A percentile compares a stretch with the other conserved stretches of the same genome.
Conservation (phyloP, 306 rosid genomes). For the Inga laurina region DNA sequence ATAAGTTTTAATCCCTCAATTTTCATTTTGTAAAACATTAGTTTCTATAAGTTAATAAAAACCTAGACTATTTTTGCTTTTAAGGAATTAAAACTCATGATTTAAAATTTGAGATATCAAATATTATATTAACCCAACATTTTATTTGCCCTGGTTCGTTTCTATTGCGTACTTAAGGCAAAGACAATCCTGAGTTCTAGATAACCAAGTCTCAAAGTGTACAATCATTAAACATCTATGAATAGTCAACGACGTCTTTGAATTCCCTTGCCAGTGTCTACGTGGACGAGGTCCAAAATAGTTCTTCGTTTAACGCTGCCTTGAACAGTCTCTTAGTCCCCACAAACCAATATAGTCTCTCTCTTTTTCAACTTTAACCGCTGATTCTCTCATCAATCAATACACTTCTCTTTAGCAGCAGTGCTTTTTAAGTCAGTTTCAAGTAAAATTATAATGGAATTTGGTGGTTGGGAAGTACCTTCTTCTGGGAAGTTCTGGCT, state of each 20-base stretch:
- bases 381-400: background rate
- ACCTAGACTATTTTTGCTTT: no score
- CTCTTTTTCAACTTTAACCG: background rate
- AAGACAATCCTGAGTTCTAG: background rate
- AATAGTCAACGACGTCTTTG: background rate
- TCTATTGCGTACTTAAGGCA: background rate
- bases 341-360: background rate
- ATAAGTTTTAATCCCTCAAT: no score
- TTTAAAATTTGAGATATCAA: no score
- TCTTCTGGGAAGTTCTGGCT: background rate
- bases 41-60: no score
- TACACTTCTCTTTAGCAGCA: background rate
- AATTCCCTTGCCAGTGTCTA: background rate
- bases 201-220: background rate
- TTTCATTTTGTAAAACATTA: no score
- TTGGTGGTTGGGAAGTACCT: background rate
- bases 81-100: no score
- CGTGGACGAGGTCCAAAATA: constrained; percentile 2
- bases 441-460: background rate
- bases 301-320: background rate
- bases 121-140: no score
- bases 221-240: background rate
- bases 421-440: constrained; percentile 19
- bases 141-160: background rate
- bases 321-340: background rate